A percentile compares a stretch with the other conserved stretches of the same genome.
Conservation (phyloP, 2,329 filamentous ascomycete species). For the Chalaropsis thielavioides region DNA sequence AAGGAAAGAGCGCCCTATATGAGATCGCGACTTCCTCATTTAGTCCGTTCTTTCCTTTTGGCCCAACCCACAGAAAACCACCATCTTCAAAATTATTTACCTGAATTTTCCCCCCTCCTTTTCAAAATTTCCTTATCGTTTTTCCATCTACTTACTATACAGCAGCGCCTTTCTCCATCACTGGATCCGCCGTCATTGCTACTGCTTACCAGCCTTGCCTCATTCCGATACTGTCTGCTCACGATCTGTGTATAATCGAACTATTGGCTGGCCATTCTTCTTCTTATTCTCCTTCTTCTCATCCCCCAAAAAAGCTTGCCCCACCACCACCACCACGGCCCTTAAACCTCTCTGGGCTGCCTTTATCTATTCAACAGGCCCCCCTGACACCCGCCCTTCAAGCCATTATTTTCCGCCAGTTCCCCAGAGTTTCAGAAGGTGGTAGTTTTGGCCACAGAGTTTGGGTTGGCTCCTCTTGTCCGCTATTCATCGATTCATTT, state of each 20-base stretch:
- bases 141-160: background rate
- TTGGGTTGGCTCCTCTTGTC: background rate
- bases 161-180: too few species aligned
- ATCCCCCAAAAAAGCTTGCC: background rate
- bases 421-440: slow-evolving; percentile 11
- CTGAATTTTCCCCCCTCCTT: background rate
- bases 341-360: background rate
- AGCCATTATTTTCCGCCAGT: background rate
- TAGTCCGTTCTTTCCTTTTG: background rate
- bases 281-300: background rate
- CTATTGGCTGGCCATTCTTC: background rate
- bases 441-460: background rate
- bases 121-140: too few species aligned
- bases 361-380: background rate
- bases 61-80: background rate
- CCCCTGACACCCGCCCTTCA: background rate
- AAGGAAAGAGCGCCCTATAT: background rate
- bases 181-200: background rate
- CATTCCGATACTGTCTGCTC: too few species aligned
- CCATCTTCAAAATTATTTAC: background rate
- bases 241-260: background rate
- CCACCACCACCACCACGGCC: background rate
- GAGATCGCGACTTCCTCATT: background rate
- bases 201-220: background rate
- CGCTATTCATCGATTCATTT: background rate